Conservation (phyloP, 371 early-diverging fungal species). For the Circinella umbellata region DNA sequence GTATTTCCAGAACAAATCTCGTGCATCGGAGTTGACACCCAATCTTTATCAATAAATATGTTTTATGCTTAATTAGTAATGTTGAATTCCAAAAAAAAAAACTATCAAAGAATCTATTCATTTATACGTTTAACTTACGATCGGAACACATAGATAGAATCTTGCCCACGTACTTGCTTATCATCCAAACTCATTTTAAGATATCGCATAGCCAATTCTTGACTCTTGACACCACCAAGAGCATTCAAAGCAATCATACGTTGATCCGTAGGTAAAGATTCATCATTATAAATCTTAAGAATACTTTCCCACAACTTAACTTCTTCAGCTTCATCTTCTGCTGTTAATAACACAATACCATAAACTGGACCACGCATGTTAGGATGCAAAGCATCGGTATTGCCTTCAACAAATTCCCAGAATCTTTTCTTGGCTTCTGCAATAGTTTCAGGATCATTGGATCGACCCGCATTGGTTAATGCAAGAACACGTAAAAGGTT, state of each 20-base stretch:
- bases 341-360: conserved; percentile 72
- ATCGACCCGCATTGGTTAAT: conserved; percentile 46
- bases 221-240: conserved; percentile 73
- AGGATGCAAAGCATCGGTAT: conserved; percentile 71
- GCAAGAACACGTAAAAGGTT: conserved; percentile 52
- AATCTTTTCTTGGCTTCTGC: conserved; percentile 52
- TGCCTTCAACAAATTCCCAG: conserved; percentile 47
- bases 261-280: conserved; percentile 70
- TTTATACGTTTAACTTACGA: conserved; percentile 26
- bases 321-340: conserved; percentile 68
- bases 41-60: conserved; percentile 29
- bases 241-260: conserved; percentile 77
- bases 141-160: conserved; percentile 69
- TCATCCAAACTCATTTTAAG: conserved; percentile 72
- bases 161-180: conserved; percentile 81
- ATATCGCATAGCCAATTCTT: conserved; percentile 59
- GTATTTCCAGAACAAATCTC: conserved; percentile 81
- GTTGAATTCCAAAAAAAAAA: neutral
- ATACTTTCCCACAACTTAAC: conserved; percentile 68
- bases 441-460: conserved; percentile 39
- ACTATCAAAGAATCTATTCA: no score
- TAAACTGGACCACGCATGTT: conserved; percentile 86
- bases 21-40: conserved; percentile 63
- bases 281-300: conserved; percentile 74
- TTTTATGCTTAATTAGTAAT: neutral